Base-by-base conservation (phyloP, 139 green algal species). In the Pedinophyceae sp. region DNA sequence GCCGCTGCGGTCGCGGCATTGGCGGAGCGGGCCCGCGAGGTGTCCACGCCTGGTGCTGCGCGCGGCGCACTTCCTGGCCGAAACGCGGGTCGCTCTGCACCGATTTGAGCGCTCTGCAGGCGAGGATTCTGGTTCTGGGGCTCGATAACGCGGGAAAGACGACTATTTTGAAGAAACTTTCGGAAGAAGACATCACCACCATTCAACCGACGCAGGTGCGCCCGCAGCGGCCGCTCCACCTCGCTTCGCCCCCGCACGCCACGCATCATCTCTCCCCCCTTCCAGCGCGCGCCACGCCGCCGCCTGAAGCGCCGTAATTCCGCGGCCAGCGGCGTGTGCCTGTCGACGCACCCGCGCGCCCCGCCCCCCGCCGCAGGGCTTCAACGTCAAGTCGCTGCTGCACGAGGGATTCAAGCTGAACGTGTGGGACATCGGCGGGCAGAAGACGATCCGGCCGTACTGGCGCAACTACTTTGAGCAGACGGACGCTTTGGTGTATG, bases 381-480 rank as follows among this genome's bases (percentile, higher is more conserved):
- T 91, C 65, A 88, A 91, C 70, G 84, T 91, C 60, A 88, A 91
- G 66, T 81, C 75, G 1, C 34, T 91, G 10, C 58, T 74, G 16
- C 69, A 79, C 45, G 77, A 87, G 23, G 75, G 77, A 16, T 86
- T 91, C 63, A 91, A 88, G 63, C 70, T 91, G 2, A 83, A 85
- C 54, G 73, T 91, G 25, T 91, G 81, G 81, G 81, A 91, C 56
- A 86, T 91, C 56, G 81, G 81, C 16, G 81, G 81, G 13, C 81
- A 91, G 60, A 86, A 82, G 47, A 56, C 75, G 4, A 91, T 91
- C 28, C 52, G 81, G 10, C 79, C 79, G 6, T 91, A 86, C 68
- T 87, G 79, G 81, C 68, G 76, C 2, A 90, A 90, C 66, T 90
- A 90, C 66, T 90, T 84, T 55, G 81, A 90, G 10, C 48, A 69